Evolutionary conservation across 805 yeast genomes (phyloP).

Genomic region (Candida sonorensis): DNA sequence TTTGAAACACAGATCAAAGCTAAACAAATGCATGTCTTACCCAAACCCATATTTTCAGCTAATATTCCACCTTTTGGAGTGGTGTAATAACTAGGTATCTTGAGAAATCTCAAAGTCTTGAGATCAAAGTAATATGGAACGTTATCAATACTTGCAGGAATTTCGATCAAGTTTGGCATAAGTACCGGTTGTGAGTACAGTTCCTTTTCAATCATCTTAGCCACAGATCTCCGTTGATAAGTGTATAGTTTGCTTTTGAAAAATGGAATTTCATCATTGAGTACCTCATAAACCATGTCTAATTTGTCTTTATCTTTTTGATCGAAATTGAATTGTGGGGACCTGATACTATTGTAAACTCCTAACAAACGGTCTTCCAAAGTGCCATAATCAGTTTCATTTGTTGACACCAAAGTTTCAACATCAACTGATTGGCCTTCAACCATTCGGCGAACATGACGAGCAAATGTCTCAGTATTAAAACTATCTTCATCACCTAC

Average conservation of each 20-base stretch:
- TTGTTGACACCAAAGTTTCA: too few relatives aligned
- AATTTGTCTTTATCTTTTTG: slow-evolving; percentile 14
- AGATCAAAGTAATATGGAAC: slow-evolving; percentile 31
- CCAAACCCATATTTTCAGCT: slow-evolving; percentile 66
- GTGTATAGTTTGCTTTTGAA: slow-evolving; percentile 44
- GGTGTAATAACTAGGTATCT: slow-evolving; percentile 34
- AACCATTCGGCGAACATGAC: too few relatives aligned
- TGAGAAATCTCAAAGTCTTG: slow-evolving; percentile 22
- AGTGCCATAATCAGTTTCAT: slow-evolving; percentile 5
- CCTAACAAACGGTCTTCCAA: slow-evolving; percentile 20
- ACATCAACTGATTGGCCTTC: too few relatives aligned
- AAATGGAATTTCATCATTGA: slow-evolving; percentile 34
- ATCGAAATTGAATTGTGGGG: slow-evolving; percentile 22
- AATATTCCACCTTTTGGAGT: slow-evolving; percentile 57
- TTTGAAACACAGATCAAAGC: slow-evolving; percentile 51
- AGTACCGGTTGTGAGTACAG: slow-evolving; percentile 19
- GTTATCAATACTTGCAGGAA: not conserved
- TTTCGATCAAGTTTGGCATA: slow-evolving; percentile 16
- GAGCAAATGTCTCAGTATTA: too few relatives aligned
- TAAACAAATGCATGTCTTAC: slow-evolving; percentile 55
- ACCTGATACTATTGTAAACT: slow-evolving; percentile 31
- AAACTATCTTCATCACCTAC: too few relatives aligned
- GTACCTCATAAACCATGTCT: slow-evolving; percentile 17
- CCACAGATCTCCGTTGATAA: slow-evolving; percentile 55
- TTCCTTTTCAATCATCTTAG: slow-evolving; percentile 54